Evolutionary conservation across 2,329 filamentous ascomycete genomes (phyloP), one percentile per base, ranked within the genome.

Genomic region (Lasiodiplodia gonubiensis): DNA sequence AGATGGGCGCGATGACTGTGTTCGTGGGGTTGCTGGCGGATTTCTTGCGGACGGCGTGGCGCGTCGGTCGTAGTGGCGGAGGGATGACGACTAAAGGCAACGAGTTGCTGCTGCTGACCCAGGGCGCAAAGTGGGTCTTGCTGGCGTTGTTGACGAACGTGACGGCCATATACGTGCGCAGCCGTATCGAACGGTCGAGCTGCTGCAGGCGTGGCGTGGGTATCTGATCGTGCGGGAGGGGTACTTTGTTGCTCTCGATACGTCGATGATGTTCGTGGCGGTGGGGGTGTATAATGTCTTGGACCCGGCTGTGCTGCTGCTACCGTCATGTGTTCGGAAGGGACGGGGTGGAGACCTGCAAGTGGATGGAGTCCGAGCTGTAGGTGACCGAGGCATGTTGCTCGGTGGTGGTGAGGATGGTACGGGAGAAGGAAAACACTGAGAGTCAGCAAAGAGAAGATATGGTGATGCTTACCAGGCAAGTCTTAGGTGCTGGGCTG

Each of bases 251-350:
- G 82, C 77, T 4, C 75, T 86, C 2, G 84, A 86, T 69, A 83
- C 80, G 2, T 77, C 78, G 4, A 80, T 84, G 72, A 86, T 86
- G 80, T 75, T 82, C 89, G 10, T 84, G 86, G 53, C 81, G 83
- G 67, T 84, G 79, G 67, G 18, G 21, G 53, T 70, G 25, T 70
- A 35, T 11, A 64, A 64, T 23, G 14, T 39, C 4, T 3, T 64
- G 2, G 27, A 64, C 18, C 60, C 48, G 14, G 57, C 39, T 8
- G 27, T 49, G 23, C 21, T 57, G 33, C 54, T 57, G 33, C 53
- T 33, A 33, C 30, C 30, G 30, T 33, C 30, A 33, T 33, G 8
- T 25, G 16, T 27, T 33, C 30, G 33, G 12, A 30, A 53, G 51
- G 51, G 51, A 0, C 3, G 18, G 51, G 51, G 27, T 27, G 51